A percentile compares a stretch with the other conserved stretches of the same genome.
Evolutionary conservation across 306 rosid genomes (phyloP).

Genomic region (Vigna radiata): DNA sequence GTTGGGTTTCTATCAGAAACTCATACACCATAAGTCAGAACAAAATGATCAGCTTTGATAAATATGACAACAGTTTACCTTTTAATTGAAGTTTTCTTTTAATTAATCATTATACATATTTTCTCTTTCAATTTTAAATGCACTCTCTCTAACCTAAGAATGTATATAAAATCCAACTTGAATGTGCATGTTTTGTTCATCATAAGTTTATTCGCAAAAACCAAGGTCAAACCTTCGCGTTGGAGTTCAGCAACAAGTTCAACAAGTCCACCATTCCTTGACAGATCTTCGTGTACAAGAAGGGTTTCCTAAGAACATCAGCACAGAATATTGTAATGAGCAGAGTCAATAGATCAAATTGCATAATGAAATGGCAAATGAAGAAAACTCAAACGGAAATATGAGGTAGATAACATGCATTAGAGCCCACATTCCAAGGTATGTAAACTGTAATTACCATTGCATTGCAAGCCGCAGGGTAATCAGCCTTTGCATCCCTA

Average conservation of each 20-base stretch:
- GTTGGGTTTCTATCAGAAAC: too few species aligned
- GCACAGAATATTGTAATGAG: constrained; percentile 36
- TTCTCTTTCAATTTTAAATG: not conserved
- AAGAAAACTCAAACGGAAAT: constrained; percentile 25
- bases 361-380: not conserved
- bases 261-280: constrained; percentile 55
- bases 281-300: constrained; percentile 79
- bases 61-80: not conserved
- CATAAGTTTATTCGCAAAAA: constrained; percentile 27
- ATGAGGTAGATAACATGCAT: not conserved
- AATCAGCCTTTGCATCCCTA: constrained; percentile 76
- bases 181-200: constrained; percentile 5
- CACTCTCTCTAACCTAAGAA: not conserved
- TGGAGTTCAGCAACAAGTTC: constrained; percentile 67
- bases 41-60: not conserved
- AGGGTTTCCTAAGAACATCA: constrained; percentile 77
- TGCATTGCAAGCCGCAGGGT: constrained; percentile 89
- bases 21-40: not conserved
- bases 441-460: constrained; percentile 62
- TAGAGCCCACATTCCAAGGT: not conserved
- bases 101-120: not conserved
- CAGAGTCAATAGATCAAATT: constrained; percentile 4
- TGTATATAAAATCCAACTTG: constrained; percentile 8
- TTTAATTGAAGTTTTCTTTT: not conserved
- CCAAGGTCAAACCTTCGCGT: constrained; percentile 58